These are phyloP conservation scores for Coniella lustricola DNA, from an alignment of 2,329 filamentous ascomycete species.

Conservation along the genomic window DNA sequence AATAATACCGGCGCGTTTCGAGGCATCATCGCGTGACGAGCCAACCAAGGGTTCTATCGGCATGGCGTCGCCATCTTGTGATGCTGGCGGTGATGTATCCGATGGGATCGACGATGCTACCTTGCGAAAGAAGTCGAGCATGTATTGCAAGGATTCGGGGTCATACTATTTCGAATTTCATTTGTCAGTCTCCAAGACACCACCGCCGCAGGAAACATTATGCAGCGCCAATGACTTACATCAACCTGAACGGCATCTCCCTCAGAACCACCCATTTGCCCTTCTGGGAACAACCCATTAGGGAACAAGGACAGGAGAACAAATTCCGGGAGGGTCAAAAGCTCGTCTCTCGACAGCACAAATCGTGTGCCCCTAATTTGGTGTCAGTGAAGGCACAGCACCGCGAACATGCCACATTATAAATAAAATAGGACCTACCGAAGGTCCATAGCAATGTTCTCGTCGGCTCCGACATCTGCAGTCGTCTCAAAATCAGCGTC, in stretches of 20 bases:
- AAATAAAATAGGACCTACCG: constrained; percentile 53
- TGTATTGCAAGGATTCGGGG: constrained; percentile 91
- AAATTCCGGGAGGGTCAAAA: constrained; percentile 93
- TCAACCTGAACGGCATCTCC: constrained; percentile 95
- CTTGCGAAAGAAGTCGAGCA: constrained; percentile 96
- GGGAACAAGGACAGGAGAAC: constrained; percentile 96
- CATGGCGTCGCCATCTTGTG: constrained; percentile 57
- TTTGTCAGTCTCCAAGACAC: neutral
- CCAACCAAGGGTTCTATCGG: constrained; percentile 64
- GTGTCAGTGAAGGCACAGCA: constrained; percentile 1
- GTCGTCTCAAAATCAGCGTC: constrained; percentile 13
- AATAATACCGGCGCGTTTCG: constrained; percentile 91
- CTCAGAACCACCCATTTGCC: constrained; percentile 87
- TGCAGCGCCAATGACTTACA: constrained; percentile 41
- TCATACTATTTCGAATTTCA: constrained; percentile 65
- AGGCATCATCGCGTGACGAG: constrained; percentile 67
- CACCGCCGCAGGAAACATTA: neutral
- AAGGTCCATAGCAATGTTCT: constrained; percentile 90
- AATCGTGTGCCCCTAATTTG: constrained; percentile 75
- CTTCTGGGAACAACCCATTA: constrained; percentile 95
- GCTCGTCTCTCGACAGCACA: constrained; percentile 87
- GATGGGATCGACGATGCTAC: constrained; percentile 93
- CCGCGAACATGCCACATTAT: neutral
- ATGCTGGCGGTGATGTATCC: constrained; percentile 59
- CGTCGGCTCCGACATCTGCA: constrained; percentile 74